Base-by-base conservation (phyloP, 2,329 filamentous ascomycete genomes). In the Amesomyces nigricolor region DNA sequence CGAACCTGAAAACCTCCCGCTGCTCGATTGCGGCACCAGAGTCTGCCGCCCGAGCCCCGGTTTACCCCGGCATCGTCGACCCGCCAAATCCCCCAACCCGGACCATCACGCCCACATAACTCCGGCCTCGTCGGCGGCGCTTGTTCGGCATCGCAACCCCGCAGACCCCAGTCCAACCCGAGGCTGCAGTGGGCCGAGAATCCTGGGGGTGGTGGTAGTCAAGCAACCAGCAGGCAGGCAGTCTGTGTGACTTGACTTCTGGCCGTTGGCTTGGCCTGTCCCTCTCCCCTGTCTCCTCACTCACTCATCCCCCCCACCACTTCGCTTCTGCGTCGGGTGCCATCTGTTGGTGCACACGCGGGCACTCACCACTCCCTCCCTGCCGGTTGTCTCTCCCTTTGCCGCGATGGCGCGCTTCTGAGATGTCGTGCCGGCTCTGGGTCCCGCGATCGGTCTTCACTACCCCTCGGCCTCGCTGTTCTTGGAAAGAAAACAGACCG, bases 351-450 rank as follows among this genome's bases (percentile, higher is more conserved):
- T 57, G 55, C 47, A 51, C 47, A 39, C 42, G 47, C 60, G 22
- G 57, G 56, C 57, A 46, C 57, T 53, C 46, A 54, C 57, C 54
- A 56, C 55, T 47, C 40, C 47, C 22, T 26, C 22, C 48, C 43
- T 52, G 45, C 55, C 30, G 52, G 51, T 53, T 52, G 44, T 37
- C 16, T 51, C 51, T 47, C 49, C 57, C 29, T 13, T 47, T 44
- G 48, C 55, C 58, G 57, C 44, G 48, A 65, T 66, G 64, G 63
- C 58, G 59, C 56, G 55, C 53, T 50, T 61, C 56, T 66, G 63
- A 66, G 61, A 60, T 55, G 57, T 35, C 32, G 4, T 13, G 49
- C 60, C 48, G 55, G 48, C 43, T 53, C 54, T 56, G 53, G 53
- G 50, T 56, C 57, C 59, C 47, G 22, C 22, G 4, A 26, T 45